phyloP scores from a whole-genome alignment of 257 asterid genomes.

The Solanum lignicaule region DNA sequence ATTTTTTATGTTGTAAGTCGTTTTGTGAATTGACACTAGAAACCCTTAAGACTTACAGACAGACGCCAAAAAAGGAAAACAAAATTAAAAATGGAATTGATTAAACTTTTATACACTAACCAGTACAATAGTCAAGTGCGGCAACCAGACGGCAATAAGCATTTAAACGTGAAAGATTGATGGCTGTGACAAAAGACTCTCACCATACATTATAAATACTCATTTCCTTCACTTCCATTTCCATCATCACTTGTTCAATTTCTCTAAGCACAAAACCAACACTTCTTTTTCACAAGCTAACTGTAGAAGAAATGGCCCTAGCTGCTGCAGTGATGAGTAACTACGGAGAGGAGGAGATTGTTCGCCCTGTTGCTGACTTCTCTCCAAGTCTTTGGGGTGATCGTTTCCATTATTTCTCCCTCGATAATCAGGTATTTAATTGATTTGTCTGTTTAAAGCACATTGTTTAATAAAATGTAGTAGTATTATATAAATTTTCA shows the following conservation, averaged over 20 bases:
- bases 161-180: background rate
- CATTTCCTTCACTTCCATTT: background rate
- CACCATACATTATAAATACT: background rate
- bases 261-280: background rate
- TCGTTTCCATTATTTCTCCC: slow-evolving; percentile 8
- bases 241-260: background rate
- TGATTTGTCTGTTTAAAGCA: no score
- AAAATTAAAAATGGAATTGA: background rate
- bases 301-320: background rate
- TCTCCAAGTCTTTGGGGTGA: slow-evolving; percentile 19
- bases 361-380: slow-evolving; percentile 13
- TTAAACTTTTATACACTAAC: background rate
- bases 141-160: background rate
- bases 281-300: background rate
- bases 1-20: background rate
- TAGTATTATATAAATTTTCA: no score
- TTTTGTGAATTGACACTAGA: background rate
- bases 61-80: background rate
- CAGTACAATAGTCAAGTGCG: background rate
- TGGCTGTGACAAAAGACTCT: background rate
- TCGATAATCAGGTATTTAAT: background rate
- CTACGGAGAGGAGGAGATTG: background rate
- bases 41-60: background rate
- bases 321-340: background rate
- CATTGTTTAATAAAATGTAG: background rate